phyloP scores from a whole-genome alignment of 805 yeast genomes.

The Wickerhamiella domercqiae region DNA sequence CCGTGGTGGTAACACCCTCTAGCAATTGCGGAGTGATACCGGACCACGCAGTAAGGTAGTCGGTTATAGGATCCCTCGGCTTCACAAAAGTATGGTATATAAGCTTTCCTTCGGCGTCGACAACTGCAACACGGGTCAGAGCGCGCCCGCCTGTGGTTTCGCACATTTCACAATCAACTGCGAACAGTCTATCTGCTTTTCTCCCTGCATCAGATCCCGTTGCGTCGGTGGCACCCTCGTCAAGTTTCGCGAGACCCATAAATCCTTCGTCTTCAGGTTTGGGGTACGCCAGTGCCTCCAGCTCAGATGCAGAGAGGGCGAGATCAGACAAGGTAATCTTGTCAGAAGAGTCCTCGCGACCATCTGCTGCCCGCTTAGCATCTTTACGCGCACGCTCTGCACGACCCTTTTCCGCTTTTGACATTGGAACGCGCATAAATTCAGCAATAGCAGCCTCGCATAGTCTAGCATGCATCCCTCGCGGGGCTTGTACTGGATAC shows the following conservation, averaged over 20 bases:
- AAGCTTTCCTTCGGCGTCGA: slow-evolving; percentile 41
- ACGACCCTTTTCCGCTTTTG: slow-evolving; percentile 24
- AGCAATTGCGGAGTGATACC: slow-evolving; percentile 71
- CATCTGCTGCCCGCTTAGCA: neutral
- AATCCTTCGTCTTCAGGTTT: neutral
- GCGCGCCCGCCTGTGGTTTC: slow-evolving; percentile 44
- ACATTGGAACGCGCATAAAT: slow-evolving; percentile 40
- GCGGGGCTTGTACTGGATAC: slow-evolving; percentile 42
- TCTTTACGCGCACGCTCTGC: neutral
- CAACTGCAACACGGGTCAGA: slow-evolving; percentile 61
- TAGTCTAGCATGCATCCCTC: slow-evolving; percentile 39
- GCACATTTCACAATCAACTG: slow-evolving; percentile 93
- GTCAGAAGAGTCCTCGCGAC: too few relatives aligned
- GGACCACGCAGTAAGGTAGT: slow-evolving; percentile 70
- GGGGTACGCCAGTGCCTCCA: neutral
- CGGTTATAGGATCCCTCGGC: slow-evolving; percentile 59
- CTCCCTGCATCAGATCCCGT: neutral
- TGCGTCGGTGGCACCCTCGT: neutral
- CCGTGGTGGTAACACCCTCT: slow-evolving; percentile 43
- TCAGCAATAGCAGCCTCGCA: slow-evolving; percentile 40
- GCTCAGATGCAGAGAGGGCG: neutral
- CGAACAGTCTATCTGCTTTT: slow-evolving; percentile 27
- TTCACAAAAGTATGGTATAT: slow-evolving; percentile 62
- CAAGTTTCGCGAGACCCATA: neutral
- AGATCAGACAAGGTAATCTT: neutral